Base-by-base conservation (phyloP, 2,329 filamentous ascomycete species). In the Sporothrix variecibatus region DNA sequence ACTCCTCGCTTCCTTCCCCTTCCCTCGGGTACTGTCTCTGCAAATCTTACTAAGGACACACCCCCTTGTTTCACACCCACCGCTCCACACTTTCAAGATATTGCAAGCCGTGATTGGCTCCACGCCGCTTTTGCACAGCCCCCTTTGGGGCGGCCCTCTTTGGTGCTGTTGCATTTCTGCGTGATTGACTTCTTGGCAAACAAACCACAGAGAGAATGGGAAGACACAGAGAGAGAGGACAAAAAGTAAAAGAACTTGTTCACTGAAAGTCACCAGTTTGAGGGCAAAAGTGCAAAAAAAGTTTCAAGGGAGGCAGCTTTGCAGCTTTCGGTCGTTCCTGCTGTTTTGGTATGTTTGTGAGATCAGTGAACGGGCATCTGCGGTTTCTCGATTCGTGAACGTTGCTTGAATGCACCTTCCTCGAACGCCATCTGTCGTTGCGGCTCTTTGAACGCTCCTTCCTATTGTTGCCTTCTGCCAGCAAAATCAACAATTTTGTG, bases 81-180 rank as follows among this genome's bases (percentile, higher is more conserved):
- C 71, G 28, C 15, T 20, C 71, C 71, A 72, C 60, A 65, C 46
- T 40, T 40, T n/a, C 43, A 12, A 72, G 31, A 72, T 56, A 65
- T 49, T 26, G n/a, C n/a, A 11, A 4, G 20, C 60, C n/a, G 15
- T 75, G 64, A 75, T 75, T 75, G 73, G 73, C 65, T 43, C 2
- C 6, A 8, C 38, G 53, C 12, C n/a, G 43, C 15, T 60, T 51
- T 74, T 75, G 73, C 73, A 75, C 73, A 75, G 73, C 73, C 73
- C 71, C 73, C 73, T 72, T 74, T 38, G 43, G 71, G 71, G 34
- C 3, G 51, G 7, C 34, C 51, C 46, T n/a, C n/a, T 40, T 60
- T 64, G 53, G 58, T 69, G 53, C n/a, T 69, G 70, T 74, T 64
- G 72, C 67, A 73, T 53, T 70, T 73, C 72, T 74, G 72, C 72